phyloP scores from a whole-genome alignment of 176 grass and related monocot genomes.

The Eleusine coracana region DNA sequence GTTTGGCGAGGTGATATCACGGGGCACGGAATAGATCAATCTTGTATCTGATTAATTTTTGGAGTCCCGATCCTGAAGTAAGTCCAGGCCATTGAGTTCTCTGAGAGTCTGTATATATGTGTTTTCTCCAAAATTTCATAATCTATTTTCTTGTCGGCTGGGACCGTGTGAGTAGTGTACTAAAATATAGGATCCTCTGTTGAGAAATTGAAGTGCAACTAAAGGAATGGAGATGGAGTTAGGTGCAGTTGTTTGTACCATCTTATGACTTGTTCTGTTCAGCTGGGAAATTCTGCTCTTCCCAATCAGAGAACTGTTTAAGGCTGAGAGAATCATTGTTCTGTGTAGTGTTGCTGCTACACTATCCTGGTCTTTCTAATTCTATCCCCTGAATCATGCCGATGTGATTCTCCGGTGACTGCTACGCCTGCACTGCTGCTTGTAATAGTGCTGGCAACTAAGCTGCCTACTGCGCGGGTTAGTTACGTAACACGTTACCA shows the following conservation, averaged over 20 bases:
- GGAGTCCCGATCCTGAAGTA: background rate
- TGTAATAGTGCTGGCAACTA: background rate
- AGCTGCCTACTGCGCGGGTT: background rate
- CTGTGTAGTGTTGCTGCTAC: conserved; percentile 5
- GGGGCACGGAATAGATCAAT: conserved; percentile 53
- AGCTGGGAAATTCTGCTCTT: background rate
- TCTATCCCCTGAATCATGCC: background rate
- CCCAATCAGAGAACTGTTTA: background rate
- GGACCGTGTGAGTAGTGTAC: conserved; percentile 44
- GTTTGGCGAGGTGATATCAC: conserved; percentile 91
- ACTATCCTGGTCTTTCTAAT: background rate
- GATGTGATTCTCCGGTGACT: background rate
- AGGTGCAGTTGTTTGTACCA: background rate
- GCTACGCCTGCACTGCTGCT: background rate
- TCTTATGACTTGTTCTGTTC: conserved; percentile 19
- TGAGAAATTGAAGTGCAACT: conserved; percentile 6
- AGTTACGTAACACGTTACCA: background rate
- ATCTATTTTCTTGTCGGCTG: conserved; percentile 6
- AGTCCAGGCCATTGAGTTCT: background rate
- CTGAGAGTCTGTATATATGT: conserved; percentile 56
- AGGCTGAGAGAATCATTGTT: conserved; percentile 3
- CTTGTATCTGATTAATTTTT: background rate
- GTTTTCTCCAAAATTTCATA: background rate
- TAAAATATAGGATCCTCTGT: conserved; percentile 35
- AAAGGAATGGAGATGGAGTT: conserved; percentile 3